A percentile compares a stretch with the other conserved stretches of the same genome.
Conservation (phyloP, 2,329 filamentous ascomycete species). For the Chaetomiaceae sp. region DNA sequence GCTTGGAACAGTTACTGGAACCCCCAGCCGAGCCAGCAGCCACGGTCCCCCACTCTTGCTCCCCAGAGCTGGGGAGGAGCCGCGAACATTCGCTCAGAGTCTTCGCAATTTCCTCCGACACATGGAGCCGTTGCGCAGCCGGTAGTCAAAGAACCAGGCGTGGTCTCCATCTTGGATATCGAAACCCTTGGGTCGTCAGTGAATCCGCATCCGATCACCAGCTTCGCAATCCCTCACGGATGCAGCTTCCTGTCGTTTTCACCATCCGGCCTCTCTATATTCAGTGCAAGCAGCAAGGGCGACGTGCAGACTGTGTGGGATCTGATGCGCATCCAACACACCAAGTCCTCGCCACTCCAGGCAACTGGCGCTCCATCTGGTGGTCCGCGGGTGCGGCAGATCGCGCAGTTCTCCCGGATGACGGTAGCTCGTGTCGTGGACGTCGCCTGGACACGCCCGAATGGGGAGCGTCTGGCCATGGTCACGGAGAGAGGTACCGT, state of each 20-base stretch:
- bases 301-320: slow-evolving; percentile 82
- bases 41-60: slow-evolving; percentile 40
- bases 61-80: slow-evolving; percentile 45
- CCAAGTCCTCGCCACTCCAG: slow-evolving; percentile 57
- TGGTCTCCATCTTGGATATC: slow-evolving; percentile 71
- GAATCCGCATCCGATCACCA: slow-evolving; percentile 60
- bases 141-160: slow-evolving; percentile 60
- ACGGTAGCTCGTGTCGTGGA: slow-evolving; percentile 89
- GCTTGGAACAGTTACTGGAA: slow-evolving; percentile 82
- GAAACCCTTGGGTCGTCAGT: slow-evolving; percentile 51
- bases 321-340: slow-evolving; percentile 60
- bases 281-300: slow-evolving; percentile 79
- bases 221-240: slow-evolving; percentile 66
- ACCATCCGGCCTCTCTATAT: slow-evolving; percentile 65
- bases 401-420: slow-evolving; percentile 85
- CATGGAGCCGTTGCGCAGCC: slow-evolving; percentile 59
- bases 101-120: slow-evolving; percentile 65
- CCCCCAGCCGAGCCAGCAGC: slow-evolving; percentile 40
- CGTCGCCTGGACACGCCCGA: slow-evolving; percentile 78
- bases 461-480: slow-evolving; percentile 78
- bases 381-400: slow-evolving; percentile 67
- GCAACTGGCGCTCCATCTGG: slow-evolving; percentile 42
- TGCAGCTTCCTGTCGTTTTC: slow-evolving; percentile 79
- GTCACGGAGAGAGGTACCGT: slow-evolving; percentile 94
- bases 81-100: slow-evolving; percentile 33